phyloP scores from a whole-genome alignment of 2,329 filamentous ascomycete genomes.

The Blastomyces percursus region DNA sequence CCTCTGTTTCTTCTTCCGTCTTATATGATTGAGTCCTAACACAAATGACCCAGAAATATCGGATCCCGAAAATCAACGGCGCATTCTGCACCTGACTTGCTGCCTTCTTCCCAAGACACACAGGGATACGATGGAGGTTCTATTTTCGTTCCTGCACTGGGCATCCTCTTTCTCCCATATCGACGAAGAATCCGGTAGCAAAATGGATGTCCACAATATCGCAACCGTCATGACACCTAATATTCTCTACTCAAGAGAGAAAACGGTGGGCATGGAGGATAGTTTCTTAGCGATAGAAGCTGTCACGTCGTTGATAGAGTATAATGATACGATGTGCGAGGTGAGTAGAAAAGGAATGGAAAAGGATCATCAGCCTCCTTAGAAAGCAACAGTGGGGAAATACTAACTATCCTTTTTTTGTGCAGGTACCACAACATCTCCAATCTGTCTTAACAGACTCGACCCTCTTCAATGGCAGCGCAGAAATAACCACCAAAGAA shows the following conservation, averaged over 20 bases:
- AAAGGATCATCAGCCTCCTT: not conserved
- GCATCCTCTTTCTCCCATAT: slow-evolving; percentile 94
- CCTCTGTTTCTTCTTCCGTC: slow-evolving; percentile 3
- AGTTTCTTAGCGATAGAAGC: slow-evolving; percentile 91
- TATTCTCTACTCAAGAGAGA: slow-evolving; percentile 55
- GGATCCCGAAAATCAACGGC: slow-evolving; percentile 69
- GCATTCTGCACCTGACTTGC: slow-evolving; percentile 80
- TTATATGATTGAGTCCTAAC: slow-evolving; percentile 10
- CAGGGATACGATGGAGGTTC: slow-evolving; percentile 84
- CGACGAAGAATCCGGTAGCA: slow-evolving; percentile 91
- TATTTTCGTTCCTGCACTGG: slow-evolving; percentile 96
- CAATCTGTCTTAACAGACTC: slow-evolving; percentile 76
- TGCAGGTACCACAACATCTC: slow-evolving; percentile 82
- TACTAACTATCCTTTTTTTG: not conserved
- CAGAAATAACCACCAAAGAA: slow-evolving; percentile 91
- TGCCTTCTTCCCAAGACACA: slow-evolving; percentile 88
- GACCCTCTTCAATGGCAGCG: slow-evolving; percentile 65
- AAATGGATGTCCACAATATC: slow-evolving; percentile 98
- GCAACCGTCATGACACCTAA: slow-evolving; percentile 97
- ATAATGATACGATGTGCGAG: slow-evolving; percentile 94
- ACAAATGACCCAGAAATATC: slow-evolving; percentile 48
- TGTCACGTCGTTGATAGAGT: slow-evolving; percentile 79
- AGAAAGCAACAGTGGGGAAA: slow-evolving; percentile 1
- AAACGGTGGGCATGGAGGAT: slow-evolving; percentile 61
- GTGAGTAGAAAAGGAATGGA: slow-evolving; percentile 36